Base-by-base conservation (phyloP, 2,329 filamentous ascomycete species). In the Neonectria ditissima region DNA sequence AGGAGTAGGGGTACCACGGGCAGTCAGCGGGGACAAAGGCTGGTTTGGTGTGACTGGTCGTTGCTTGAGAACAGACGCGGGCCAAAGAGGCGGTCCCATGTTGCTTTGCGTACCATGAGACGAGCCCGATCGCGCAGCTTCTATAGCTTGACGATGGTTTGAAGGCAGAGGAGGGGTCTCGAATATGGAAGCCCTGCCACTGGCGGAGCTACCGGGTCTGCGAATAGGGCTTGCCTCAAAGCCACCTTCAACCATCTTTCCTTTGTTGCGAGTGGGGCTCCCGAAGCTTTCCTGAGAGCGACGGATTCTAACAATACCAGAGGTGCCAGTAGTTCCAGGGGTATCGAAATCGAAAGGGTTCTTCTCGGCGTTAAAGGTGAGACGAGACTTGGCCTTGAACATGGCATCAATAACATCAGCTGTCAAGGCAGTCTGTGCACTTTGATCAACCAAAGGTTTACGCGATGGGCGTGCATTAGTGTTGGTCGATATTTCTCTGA, bases 1-100 rank as follows among this genome's bases (percentile, higher is more conserved):
- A 55, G 89, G 87, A 14, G 91, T 91, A 1, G 80, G 79, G 10
- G 87, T 89, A 43, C 85, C 88, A 47, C 82, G 83, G 66, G 82
- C 82, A 65, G 84, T 78, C 70, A 80, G 71, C 73, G 86, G 75
- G 73, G 84, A 81, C 66, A 77, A 69, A 20, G 82, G 74, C 60
- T 85, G 82, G 71, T 80, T 87, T 47, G 90, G 90, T 1, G 91
- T 92, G 53, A 83, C 83, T 14, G 91, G 89, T 45, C 87, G 83
- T 52, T 79, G 73, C 69, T 78, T 85, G 76, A 82, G 80, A 2
- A 91, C 92, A 63, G 93, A 97, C 51, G 94, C 93, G 32, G 94
- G 93, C 72, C 92, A 85, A 44, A 88, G 78, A n/a, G 95, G 95
- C 51, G 95, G 95, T 3, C 91, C 93, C 94, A 97, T 97, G 58